These are phyloP conservation scores for Trifolium fragiferum DNA, from an alignment of 306 rosid species.

Conservation along the genomic window DNA sequence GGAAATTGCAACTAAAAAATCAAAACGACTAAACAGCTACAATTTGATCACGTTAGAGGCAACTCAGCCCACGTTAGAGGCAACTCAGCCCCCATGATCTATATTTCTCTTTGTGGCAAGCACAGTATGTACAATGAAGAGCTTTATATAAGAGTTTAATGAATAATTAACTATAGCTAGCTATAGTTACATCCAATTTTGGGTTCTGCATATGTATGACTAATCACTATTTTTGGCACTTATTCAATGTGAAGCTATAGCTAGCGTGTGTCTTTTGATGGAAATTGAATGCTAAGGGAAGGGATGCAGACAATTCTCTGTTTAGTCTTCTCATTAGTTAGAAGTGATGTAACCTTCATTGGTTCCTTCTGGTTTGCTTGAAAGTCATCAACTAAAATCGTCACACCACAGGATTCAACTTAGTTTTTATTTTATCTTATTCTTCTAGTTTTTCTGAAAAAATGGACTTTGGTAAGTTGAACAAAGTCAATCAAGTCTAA, in stretches of 20 bases:
- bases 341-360: conserved; percentile 37
- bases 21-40: conserved; percentile 41
- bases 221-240: conserved; percentile 36
- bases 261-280: conserved; percentile 23
- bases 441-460: no score
- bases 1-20: conserved; percentile 45
- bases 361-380: conserved; percentile 34
- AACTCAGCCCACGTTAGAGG: conserved; percentile 23
- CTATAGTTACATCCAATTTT: conserved; percentile 35
- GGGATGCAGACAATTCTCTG: conserved; percentile 47
- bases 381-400: conserved; percentile 22
- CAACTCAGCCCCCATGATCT: conserved; percentile 34
- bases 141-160: background rate
- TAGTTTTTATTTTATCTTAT: background rate
- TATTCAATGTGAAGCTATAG: conserved; percentile 31
- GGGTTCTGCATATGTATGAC: conserved; percentile 45
- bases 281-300: conserved; percentile 38
- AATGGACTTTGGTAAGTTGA: no score
- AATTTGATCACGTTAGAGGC: conserved; percentile 42
- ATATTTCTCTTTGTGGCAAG: conserved; percentile 34
- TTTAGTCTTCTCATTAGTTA: conserved; percentile 46
- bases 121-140: conserved; percentile 33
- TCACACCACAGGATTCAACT: background rate
- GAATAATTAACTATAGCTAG: background rate
- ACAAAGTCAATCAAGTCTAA: no score